Evolutionary conservation across 768 basidiomycete species (phyloP).

Genomic region (Leccinum imitatum): DNA sequence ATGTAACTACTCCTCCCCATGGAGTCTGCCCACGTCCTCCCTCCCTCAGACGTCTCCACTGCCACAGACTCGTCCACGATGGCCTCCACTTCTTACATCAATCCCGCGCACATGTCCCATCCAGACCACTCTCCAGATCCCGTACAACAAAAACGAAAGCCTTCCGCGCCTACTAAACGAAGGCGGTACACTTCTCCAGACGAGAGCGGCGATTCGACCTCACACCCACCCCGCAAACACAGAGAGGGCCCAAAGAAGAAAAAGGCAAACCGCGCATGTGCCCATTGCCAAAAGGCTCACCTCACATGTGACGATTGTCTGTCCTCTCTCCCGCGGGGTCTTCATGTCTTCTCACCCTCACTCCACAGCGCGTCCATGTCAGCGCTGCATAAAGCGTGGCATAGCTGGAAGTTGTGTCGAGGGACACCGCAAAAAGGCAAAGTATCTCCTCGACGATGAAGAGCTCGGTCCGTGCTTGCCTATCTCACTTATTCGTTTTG

Average conservation of each 20-base stretch:
- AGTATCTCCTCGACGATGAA: constrained; percentile 92
- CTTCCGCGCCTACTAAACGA: constrained; percentile 46
- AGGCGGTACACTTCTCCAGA: constrained; percentile 64
- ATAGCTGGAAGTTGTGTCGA: constrained; percentile 87
- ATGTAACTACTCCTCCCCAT: constrained; percentile 10
- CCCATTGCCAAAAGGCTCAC: constrained; percentile 96
- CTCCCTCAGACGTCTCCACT: constrained; percentile 1
- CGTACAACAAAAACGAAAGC: constrained; percentile 38
- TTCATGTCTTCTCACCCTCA: constrained; percentile 12
- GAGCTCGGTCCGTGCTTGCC: constrained; percentile 67
- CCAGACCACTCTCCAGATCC: constrained; percentile 28
- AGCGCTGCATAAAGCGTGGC: constrained; percentile 92
- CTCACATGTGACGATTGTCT: constrained; percentile 97
- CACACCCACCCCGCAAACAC: constrained; percentile 48
- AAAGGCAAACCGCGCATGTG: constrained; percentile 91
- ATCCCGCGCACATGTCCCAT: constrained; percentile 41
- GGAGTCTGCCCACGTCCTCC: constrained; percentile 7
- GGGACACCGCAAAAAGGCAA: constrained; percentile 96
- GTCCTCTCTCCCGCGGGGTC: constrained; percentile 32
- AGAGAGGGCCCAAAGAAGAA: constrained; percentile 88
- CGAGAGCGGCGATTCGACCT: constrained; percentile 49
- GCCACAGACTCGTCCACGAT: constrained; percentile 3
- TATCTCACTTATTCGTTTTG: constrained; percentile 1
- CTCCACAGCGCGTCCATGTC: constrained; percentile 85
- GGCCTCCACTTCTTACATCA: constrained; percentile 36